phyloP scores from a whole-genome alignment of 345 rosid genomes.

The Corchorus capsularis region DNA sequence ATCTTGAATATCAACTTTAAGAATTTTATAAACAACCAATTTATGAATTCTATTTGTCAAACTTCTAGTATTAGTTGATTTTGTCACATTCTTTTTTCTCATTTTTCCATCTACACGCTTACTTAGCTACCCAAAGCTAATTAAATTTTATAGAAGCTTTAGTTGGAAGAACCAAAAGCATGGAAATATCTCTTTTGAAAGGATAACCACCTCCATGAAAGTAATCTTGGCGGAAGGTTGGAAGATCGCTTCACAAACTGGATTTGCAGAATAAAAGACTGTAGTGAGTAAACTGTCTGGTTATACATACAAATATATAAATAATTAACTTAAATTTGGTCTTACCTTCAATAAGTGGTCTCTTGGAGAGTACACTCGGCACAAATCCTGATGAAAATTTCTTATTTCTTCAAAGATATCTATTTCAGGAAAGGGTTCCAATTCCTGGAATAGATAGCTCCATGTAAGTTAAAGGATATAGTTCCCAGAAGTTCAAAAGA shows the following conservation, averaged over 20 bases:
- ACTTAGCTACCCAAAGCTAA: constrained; percentile 1
- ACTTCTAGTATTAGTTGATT: neutral
- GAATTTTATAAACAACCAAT: constrained; percentile 6
- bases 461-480: neutral
- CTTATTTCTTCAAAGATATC: constrained; percentile 59
- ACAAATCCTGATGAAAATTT: constrained; percentile 59
- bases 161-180: constrained; percentile 16
- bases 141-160: neutral
- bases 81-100: neutral
- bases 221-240: constrained; percentile 83
- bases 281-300: constrained; percentile 21
- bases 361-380: constrained; percentile 64
- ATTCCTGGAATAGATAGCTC: constrained; percentile 50
- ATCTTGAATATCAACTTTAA: constrained; percentile 2
- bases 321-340: constrained; percentile 15
- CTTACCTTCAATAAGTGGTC: constrained; percentile 81
- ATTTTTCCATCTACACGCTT: neutral
- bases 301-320: constrained; percentile 5
- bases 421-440: constrained; percentile 82
- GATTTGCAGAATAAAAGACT: constrained; percentile 19
- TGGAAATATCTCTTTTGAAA: neutral
- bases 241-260: constrained; percentile 79
- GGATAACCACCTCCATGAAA: constrained; percentile 59
- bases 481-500: constrained; percentile 9
- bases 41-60: neutral